Evolutionary conservation across 2,329 filamentous ascomycete genomes (phyloP).

Genomic region (Phialophora tarda): DNA sequence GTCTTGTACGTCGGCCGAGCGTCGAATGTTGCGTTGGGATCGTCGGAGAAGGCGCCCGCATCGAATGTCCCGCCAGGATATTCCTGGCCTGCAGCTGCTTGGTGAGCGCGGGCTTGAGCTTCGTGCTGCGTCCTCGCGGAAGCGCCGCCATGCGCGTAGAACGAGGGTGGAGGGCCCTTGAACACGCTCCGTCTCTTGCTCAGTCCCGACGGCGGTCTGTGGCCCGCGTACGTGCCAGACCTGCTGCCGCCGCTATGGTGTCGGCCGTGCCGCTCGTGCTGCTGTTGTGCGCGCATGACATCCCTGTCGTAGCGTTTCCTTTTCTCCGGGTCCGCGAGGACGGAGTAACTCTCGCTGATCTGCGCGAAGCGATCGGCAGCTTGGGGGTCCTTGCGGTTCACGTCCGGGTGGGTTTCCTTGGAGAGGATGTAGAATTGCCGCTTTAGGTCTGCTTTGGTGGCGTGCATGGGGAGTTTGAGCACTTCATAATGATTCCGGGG

Average conservation of each 20-base stretch:
- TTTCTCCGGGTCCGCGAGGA: conserved; percentile 74
- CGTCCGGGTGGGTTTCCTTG: conserved; percentile 90
- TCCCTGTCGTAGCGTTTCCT: conserved; percentile 79
- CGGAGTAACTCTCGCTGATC: conserved; percentile 81
- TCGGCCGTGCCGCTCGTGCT: conserved; percentile 42
- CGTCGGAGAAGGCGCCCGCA: conserved; percentile 38
- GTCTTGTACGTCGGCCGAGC: conserved; percentile 72
- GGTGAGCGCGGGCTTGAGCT: conserved; percentile 63
- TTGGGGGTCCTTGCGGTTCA: conserved; percentile 75
- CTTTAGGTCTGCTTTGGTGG: conserved; percentile 80
- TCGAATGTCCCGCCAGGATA: conserved; percentile 32
- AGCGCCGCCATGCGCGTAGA: conserved; percentile 72
- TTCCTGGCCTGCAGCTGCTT: conserved; percentile 21
- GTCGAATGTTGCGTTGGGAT: conserved; percentile 68
- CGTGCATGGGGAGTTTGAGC: conserved; percentile 72
- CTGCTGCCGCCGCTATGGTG: conserved; percentile 45
- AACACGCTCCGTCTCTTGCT: conserved; percentile 77
- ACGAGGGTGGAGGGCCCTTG: conserved; percentile 84
- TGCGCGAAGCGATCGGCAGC: conserved; percentile 78
- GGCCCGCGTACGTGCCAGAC: conserved; percentile 35
- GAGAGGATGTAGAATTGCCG: conserved; percentile 92
- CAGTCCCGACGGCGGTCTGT: conserved; percentile 77
- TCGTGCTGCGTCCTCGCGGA: conserved; percentile 69
- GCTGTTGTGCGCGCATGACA: conserved; percentile 46
- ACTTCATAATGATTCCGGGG: conserved; percentile 77